Evolutionary conservation across 1,284 basidiomycete species (phyloP), one percentile per base, ranked within the genome.

Genomic region (Irpex rosettiformis): DNA sequence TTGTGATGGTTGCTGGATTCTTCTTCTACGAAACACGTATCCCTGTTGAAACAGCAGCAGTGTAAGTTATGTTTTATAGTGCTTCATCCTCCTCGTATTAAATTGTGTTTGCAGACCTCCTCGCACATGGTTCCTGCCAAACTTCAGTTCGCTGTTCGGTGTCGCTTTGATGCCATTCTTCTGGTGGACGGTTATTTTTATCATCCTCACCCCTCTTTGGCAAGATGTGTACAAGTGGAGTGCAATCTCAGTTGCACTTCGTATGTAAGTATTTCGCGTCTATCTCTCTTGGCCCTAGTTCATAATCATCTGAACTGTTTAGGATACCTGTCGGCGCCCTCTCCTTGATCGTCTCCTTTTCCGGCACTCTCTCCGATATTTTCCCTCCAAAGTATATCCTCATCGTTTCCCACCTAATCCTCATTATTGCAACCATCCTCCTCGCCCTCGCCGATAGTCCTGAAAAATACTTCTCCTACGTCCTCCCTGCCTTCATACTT

Each of bases 401-500:
- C 61, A 65, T 81, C 10, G 60, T 65, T 43, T 80, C 77, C 5
- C 72, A 78, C 33, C 63, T 63, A 29, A 58, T 79, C 60, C 64
- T 73, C 33, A 66, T 77, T 30, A 58, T 74, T 30, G 75, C 77
- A n/a, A 80, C 77, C 1, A 59, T 74, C 30, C 67, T 82, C 8
- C 67, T 82, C 43, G 75, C 77, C 1, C 69, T 77, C 52, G 75
- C 75, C 0, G 74, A 79, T 54, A 57, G 69, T 0, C 71, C 74
- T 13, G 67, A 70, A 5, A 67, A 72, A n/a, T 83, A 82, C 67
- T 83, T 77, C 78, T 62, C 67, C 0, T 72, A 72, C 61, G 71
- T 76, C 48, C 78, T 83, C 65, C 81, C 82, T n/a, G 81, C 74
- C 18, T 79, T 81, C 62, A 60, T 72, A 24, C 58, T 83, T 42